phyloP scores from a whole-genome alignment of 2,329 filamentous ascomycete species.

The Rutstroemia sp. region DNA sequence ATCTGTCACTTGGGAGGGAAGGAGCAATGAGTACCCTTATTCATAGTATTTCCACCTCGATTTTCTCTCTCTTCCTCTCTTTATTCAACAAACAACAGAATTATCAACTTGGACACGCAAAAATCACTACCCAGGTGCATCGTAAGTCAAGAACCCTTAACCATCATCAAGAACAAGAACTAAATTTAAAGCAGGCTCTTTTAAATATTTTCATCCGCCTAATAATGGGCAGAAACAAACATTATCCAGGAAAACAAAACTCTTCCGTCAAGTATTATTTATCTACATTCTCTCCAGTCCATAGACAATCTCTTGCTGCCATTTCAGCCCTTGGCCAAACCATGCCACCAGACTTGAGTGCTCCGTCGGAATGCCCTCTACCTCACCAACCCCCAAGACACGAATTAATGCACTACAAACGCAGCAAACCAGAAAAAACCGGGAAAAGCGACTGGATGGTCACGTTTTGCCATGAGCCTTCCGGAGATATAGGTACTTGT shows the following conservation, averaged over 20 bases:
- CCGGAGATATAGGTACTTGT: slow-evolving; percentile 30
- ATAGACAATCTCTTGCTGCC: slow-evolving; percentile 5
- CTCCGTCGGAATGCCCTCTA: background rate
- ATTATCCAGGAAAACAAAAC: background rate
- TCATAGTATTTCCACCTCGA: background rate
- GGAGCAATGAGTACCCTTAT: background rate
- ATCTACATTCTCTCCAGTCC: background rate
- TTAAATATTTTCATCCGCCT: background rate
- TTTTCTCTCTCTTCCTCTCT: background rate
- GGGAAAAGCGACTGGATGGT: slow-evolving; percentile 27
- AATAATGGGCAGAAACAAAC: background rate
- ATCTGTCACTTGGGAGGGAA: background rate
- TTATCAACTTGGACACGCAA: slow-evolving; percentile 12
- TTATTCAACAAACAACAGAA: slow-evolving; percentile 5
- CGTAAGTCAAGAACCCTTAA: slow-evolving; percentile 6
- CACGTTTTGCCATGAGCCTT: slow-evolving; percentile 32
- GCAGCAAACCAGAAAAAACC: slow-evolving; percentile 3
- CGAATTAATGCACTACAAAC: background rate
- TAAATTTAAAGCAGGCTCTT: slow-evolving; percentile 1
- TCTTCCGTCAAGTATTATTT: slow-evolving; percentile 1
- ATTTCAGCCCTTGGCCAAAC: background rate
- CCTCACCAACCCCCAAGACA: background rate
- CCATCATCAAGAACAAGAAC: background rate
- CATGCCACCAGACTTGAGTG: background rate
- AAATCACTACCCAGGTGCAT: slow-evolving; percentile 13